Evolutionary conservation across 108 stramenopile species (phyloP).

Genomic region (Skeletonema tropicum): DNA sequence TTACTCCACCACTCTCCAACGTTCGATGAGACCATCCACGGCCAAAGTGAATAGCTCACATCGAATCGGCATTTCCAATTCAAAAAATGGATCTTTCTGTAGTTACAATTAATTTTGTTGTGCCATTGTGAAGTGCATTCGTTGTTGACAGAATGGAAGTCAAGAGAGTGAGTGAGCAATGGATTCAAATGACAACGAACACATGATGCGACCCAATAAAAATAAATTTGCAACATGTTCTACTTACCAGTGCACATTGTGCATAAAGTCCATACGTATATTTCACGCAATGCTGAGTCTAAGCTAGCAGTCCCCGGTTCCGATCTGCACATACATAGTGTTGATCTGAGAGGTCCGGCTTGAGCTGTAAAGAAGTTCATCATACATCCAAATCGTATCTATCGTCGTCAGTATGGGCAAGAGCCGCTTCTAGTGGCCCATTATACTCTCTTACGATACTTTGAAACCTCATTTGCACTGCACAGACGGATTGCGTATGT

Average conservation of each 20-base stretch:
- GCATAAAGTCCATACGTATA: constrained; percentile 84
- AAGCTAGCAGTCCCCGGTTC: constrained; percentile 69
- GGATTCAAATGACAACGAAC: too few species aligned
- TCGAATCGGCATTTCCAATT: constrained; percentile 90
- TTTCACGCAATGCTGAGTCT: constrained; percentile 71
- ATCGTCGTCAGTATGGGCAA: too few species aligned
- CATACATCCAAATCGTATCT: too few species aligned
- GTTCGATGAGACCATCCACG: constrained; percentile 72
- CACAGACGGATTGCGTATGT: too few species aligned
- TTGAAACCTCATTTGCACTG: too few species aligned
- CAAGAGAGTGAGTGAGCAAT: background rate
- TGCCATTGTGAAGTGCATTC: background rate
- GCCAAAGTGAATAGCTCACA: constrained; percentile 80
- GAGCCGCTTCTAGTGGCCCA: too few species aligned
- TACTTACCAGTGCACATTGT: constrained; percentile 70
- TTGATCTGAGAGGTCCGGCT: too few species aligned
- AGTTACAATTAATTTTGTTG: background rate
- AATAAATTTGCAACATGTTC: constrained; percentile 1
- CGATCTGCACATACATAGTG: constrained; percentile 53
- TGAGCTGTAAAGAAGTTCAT: too few species aligned
- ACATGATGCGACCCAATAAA: background rate
- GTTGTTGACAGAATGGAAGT: background rate
- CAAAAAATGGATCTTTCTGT: constrained; percentile 89
- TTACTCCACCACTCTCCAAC: constrained; percentile 11
- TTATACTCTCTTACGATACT: too few species aligned